Percentiles rank a stretch among this genome's conserved stretches.
Conservation (phyloP, 2,329 filamentous ascomycete species). For the Xylariaceae sp. region DNA sequence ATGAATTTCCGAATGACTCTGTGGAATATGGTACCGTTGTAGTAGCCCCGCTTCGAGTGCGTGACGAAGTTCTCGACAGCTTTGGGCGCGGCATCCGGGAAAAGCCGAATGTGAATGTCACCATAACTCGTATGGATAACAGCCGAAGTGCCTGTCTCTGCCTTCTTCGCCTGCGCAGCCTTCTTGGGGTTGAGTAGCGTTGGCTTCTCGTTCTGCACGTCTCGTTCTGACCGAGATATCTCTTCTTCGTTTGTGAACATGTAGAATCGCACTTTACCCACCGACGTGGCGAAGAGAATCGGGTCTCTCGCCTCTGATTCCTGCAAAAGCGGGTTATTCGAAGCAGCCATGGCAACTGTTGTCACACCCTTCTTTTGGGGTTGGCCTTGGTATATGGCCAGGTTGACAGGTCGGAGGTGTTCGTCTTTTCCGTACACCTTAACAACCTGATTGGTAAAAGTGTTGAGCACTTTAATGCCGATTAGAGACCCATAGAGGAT, state of each 20-base stretch:
- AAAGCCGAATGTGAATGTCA: slow-evolving; percentile 89
- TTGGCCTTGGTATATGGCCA: slow-evolving; percentile 88
- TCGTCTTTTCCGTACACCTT: slow-evolving; percentile 90
- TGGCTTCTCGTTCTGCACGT: slow-evolving; percentile 93
- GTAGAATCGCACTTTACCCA: slow-evolving; percentile 89
- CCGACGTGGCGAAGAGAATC: slow-evolving; percentile 77
- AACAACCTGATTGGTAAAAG: slow-evolving; percentile 85
- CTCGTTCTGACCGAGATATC: slow-evolving; percentile 75
- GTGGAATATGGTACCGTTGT: slow-evolving; percentile 97
- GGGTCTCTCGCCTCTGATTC: slow-evolving; percentile 89
- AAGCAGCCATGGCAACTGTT: slow-evolving; percentile 96
- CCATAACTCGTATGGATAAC: slow-evolving; percentile 89
- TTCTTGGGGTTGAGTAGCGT: slow-evolving; percentile 56
- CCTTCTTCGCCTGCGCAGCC: slow-evolving; percentile 52
- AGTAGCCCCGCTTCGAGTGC: slow-evolving; percentile 83
- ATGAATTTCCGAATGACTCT: slow-evolving; percentile 97
- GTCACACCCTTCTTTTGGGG: slow-evolving; percentile 90
- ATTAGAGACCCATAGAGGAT: slow-evolving; percentile 89
- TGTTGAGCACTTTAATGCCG: slow-evolving; percentile 94
- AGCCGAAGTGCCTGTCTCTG: slow-evolving; percentile 71
- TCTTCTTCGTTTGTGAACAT: slow-evolving; percentile 93
- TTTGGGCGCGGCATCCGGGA: slow-evolving; percentile 87
- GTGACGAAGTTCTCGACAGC: slow-evolving; percentile 97
- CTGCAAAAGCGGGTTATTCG: slow-evolving; percentile 83
- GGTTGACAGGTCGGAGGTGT: slow-evolving; percentile 73